These are phyloP conservation scores for Amoeboaphelidium occidentale DNA, from an alignment of 371 early-diverging fungal genomes.

Conservation along the genomic window DNA sequence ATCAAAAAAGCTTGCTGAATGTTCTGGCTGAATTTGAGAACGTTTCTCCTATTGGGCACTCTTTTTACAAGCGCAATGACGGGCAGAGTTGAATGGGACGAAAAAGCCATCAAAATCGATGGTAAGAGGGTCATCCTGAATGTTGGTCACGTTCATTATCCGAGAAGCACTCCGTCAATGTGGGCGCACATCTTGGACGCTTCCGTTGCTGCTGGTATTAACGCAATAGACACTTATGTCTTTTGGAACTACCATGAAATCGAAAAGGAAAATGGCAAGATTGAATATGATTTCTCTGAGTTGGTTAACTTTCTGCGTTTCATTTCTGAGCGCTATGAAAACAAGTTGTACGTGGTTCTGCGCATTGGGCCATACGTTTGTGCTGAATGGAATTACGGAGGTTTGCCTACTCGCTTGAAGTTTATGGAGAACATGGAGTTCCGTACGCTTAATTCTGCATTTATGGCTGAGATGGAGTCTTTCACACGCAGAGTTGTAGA, in stretches of 20 bases:
- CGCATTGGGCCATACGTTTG: conserved; percentile 28
- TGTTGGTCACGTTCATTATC: conserved; percentile 23
- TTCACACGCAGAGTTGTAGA: conserved; percentile 14
- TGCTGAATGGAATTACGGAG: conserved; percentile 26
- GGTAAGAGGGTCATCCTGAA: conserved; percentile 13
- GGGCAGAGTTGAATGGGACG: too few relatives aligned
- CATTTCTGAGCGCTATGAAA: conserved; percentile 11
- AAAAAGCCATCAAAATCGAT: conserved; percentile 15
- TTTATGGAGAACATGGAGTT: conserved; percentile 11
- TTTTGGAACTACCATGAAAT: conserved; percentile 30
- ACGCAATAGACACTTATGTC: conserved; percentile 28
- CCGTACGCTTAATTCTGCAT: conserved; percentile 16
- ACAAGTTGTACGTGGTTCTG: conserved; percentile 19
- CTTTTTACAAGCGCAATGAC: too few relatives aligned
- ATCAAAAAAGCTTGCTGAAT: too few relatives aligned
- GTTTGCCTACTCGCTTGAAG: conserved; percentile 23
- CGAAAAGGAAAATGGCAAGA: conserved; percentile 12
- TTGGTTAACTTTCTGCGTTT: conserved; percentile 18
- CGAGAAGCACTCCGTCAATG: conserved; percentile 18
- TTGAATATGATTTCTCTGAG: conserved; percentile 16
- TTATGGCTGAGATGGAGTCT: conserved; percentile 16
- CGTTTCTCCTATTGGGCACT: too few relatives aligned
- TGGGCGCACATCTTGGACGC: conserved; percentile 20
- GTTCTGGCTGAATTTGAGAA: too few relatives aligned
- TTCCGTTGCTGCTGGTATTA: conserved; percentile 17